Evolutionary conservation across 1,139 yeast genomes (phyloP).

Genomic region (Schizosaccharomyces versatilis): DNA sequence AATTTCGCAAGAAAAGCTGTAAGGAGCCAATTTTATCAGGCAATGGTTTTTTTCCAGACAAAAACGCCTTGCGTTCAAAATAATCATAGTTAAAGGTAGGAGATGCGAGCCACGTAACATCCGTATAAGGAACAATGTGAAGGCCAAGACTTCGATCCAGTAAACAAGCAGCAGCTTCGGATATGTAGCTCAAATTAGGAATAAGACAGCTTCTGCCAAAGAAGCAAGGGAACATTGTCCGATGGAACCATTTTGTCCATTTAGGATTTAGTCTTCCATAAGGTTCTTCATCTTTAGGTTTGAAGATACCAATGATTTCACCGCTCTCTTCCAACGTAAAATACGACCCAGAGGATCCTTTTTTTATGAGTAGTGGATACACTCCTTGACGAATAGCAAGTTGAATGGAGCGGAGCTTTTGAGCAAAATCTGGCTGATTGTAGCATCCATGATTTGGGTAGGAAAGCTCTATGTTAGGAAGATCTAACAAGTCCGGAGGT

Average conservation of each 20-base stretch:
- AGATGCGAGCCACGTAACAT: slow-evolving; percentile 32
- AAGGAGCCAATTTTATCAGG: slow-evolving; percentile 43
- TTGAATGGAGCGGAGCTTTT: slow-evolving; percentile 16
- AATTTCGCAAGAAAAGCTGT: slow-evolving; percentile 40
- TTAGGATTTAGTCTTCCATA: slow-evolving; percentile 61
- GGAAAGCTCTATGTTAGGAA: neutral
- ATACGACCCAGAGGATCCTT: slow-evolving; percentile 56
- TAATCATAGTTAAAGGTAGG: slow-evolving; percentile 32
- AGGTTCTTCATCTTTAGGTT: slow-evolving; percentile 66
- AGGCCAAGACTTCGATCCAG: slow-evolving; percentile 39
- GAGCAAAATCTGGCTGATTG: neutral
- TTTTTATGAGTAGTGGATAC: slow-evolving; percentile 33
- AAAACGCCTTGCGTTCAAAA: slow-evolving; percentile 25
- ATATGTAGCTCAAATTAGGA: slow-evolving; percentile 49
- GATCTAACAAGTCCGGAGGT: neutral
- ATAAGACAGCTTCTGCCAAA: slow-evolving; percentile 45
- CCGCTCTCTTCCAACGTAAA: slow-evolving; percentile 27
- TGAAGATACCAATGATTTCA: slow-evolving; percentile 36
- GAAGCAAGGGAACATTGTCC: slow-evolving; percentile 55
- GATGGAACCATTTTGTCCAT: slow-evolving; percentile 62
- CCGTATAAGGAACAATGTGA: slow-evolving; percentile 45
- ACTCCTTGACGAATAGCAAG: slow-evolving; percentile 25
- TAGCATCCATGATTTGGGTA: neutral
- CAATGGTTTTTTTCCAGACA: slow-evolving; percentile 16
- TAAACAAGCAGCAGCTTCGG: slow-evolving; percentile 51